Evolutionary conservation across 1,284 basidiomycete species (phyloP).

Genomic region (Sanghuangporus weigelae): DNA sequence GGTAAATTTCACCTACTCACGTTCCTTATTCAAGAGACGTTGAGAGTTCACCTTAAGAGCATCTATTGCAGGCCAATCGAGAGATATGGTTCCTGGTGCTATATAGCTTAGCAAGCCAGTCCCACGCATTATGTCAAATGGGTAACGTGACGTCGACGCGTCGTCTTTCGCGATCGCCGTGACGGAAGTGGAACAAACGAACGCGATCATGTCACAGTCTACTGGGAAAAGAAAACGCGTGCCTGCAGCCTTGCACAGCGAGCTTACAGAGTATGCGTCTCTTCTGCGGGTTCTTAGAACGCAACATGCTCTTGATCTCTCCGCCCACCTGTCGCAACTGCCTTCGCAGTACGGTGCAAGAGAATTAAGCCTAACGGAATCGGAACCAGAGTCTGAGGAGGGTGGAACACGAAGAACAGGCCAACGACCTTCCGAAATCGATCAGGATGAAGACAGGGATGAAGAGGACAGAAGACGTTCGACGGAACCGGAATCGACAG

Average conservation of each 20-base stretch:
- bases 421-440: neutral
- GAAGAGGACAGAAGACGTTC: neutral
- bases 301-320: conserved; percentile 47
- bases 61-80: neutral
- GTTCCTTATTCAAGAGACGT: conserved; percentile 17
- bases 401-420: neutral
- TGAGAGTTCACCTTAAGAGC: conserved; percentile 22
- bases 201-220: conserved; percentile 28
- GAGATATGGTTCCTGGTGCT: conserved; percentile 24
- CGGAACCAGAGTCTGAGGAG: neutral
- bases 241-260: conserved; percentile 46
- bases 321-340: conserved; percentile 36
- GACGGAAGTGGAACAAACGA: neutral
- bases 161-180: neutral
- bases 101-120: conserved; percentile 30
- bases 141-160: neutral
- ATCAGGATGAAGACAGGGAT: neutral
- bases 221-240: conserved; percentile 35
- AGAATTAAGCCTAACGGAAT: neutral
- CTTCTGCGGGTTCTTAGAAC: conserved; percentile 54
- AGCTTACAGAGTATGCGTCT: conserved; percentile 58
- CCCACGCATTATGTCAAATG: neutral
- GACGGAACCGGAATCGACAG: neutral
- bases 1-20: conserved; percentile 27
- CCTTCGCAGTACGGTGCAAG: conserved; percentile 12